These are phyloP conservation scores for Polytolypa hystricis DNA, from an alignment of 2,329 filamentous ascomycete genomes.

Conservation along the genomic window DNA sequence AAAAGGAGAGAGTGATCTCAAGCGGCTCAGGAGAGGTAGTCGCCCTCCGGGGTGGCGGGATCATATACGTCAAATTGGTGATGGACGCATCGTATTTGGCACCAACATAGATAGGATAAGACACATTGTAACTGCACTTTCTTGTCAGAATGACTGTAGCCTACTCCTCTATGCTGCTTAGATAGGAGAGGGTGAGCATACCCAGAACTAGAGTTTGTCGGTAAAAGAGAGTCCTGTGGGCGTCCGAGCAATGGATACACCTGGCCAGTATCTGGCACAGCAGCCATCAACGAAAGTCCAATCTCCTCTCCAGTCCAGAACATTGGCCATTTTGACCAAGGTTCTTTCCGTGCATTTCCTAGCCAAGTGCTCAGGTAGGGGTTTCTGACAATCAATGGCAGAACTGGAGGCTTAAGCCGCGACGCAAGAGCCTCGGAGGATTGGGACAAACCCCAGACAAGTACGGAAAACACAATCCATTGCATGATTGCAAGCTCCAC, in stretches of 20 bases:
- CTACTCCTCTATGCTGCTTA: neutral
- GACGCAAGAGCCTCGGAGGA: conserved; percentile 38
- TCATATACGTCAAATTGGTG: conserved; percentile 55
- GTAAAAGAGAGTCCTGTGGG: conserved; percentile 50
- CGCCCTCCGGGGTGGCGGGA: conserved; percentile 35
- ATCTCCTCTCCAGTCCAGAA: conserved; percentile 65
- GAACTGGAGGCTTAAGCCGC: conserved; percentile 49
- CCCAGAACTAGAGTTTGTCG: conserved; percentile 22
- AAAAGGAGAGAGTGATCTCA: conserved; percentile 47
- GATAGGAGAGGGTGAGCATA: conserved; percentile 15
- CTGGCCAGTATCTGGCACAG: conserved; percentile 46
- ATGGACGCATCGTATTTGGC: conserved; percentile 58
- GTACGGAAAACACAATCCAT: conserved; percentile 14
- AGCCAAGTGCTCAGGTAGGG: conserved; percentile 73
- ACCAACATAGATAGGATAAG: conserved; percentile 49
- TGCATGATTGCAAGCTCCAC: conserved; percentile 4
- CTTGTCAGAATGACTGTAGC: too few species aligned
- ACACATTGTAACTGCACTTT: conserved; percentile 42
- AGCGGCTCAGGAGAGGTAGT: conserved; percentile 19
- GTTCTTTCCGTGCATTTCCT: conserved; percentile 57
- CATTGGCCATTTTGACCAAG: conserved; percentile 79
- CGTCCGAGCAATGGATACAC: conserved; percentile 56
- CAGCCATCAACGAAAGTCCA: conserved; percentile 53
- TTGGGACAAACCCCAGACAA: conserved; percentile 28
- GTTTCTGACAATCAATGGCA: conserved; percentile 63